Evolutionary conservation across 441 rosid species (phyloP), one percentile per base, ranked within the genome.

Genomic region (Eutrema salsugineum): DNA sequence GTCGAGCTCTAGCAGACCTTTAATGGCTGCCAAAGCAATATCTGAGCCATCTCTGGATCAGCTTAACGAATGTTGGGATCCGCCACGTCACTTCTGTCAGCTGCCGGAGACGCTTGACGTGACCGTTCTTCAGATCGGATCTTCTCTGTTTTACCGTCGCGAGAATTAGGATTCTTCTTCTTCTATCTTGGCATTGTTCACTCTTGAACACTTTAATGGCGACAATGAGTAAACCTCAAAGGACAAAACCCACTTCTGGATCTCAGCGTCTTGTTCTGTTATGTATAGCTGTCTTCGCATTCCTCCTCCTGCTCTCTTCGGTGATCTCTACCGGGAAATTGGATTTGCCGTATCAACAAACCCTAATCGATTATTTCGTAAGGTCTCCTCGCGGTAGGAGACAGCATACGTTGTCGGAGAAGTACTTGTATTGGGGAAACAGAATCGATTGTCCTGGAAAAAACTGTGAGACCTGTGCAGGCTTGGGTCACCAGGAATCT

Each of bases 401-500:
- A 67, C 64, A 75, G 1, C 91, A 88, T 72, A 69, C 94, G 10
- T 71, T 88, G 15, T 88, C 87, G 38, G 92, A 91, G 68, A 88
- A 86, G 83, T 95, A 93, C 82, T 79, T 95, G 83, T 95, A 89
- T 44, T 95, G 99, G 99, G 99, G 99, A 5, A 62, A 72, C 70
- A 84, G 93, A 79, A 84, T 95, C 73, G 98, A 95, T 39, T 95
- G 98, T 72, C 99, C 99, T 12, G 99, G 99, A 6, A 95, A 93
- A 79, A 91, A 91, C 56, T 95, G 99, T 24, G 94, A 84, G 14
- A 81, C 88, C 1, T 95, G 99, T 70, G 99, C 87, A 32, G 99
- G 98, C 24, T 78, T 95, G 54, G 98, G 98, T 71, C 99, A 95
- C 71, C 98, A 93, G n/a, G 98, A 95, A 77, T 95, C 99, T 68